Evolutionary conservation across 352 stramenopile genomes (phyloP), one percentile per base, ranked within the genome.

Genomic region (Phytophthora ramorum): DNA sequence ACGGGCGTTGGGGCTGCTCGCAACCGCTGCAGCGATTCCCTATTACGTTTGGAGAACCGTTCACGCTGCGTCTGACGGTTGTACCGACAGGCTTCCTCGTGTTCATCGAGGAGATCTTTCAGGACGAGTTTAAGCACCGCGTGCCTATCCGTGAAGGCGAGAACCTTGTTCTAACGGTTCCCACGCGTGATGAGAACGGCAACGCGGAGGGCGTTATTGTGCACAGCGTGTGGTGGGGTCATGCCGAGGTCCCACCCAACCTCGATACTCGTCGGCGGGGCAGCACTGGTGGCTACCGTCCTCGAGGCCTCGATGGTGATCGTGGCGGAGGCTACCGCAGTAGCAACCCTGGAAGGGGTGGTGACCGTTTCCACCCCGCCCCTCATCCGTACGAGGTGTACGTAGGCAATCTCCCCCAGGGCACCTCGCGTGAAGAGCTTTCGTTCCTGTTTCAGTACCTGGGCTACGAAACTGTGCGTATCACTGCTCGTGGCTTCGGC

Each of bases 171-270:
- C 65, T 95, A 7, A 90, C 84, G 9, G 82, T 92, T 17, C 84
- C 85, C 0, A 90, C 83, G 13, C 80, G 81, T 40, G 87, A 95
- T 54, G 87, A 93, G 49, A 90, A 90, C 28, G 87, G 85, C 7
- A 83, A 85, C n/a, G 55, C 83, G 0, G 84, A 95, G 50, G 76
- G 83, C 8, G 79, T 95, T 9, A 69, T 90, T 34, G 76, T 95
- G 26, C 87, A 95, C 69, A 91, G 74, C 61, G 84, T 95, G 14
- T 95, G 87, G 87, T 95, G 87, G 87, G 87, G 87, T 10, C 87
- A 95, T 44, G 84, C 84, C 0, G 84, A 95, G 44, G 77, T 85
- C 16, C 82, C 82, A n/a, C 66, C 85, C 1, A 89, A 85, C n/a
- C 65, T 90, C 5, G 83, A 92, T 37, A 71, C 80, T 37, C 70